Evolutionary conservation across 176 grass and related monocot genomes (phyloP), one percentile per base, ranked within the genome.

Genomic region (Ananas comosus): DNA sequence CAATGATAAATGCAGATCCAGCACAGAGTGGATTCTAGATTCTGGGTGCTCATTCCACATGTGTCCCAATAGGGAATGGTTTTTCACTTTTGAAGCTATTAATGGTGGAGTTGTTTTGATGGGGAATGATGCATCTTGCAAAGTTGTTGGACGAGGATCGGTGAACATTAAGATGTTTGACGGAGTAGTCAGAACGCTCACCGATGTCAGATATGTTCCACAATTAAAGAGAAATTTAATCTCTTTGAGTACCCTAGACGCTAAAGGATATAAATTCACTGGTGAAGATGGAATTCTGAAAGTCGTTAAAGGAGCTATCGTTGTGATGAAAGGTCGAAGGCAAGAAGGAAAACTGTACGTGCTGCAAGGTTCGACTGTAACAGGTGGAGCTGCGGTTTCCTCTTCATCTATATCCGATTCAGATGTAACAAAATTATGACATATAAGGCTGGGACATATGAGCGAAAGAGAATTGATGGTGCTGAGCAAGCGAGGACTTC

Each of bases 141-240:
- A 67, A 4, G 56, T 76, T 4, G 29, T 66, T 47, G 12, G 11
- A 3, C 56, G 69, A 66, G 59, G 59, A 11, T 17, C 12, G 0
- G 3, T 74, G 23, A 13, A 63, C 6, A 73, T 83, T 5, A 72
- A 64, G 64, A 74, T 73, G 9, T 14, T 13, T 69, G 70, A 83
- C 29, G 21, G 63, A 0, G 33, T 69, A 0, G 48, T 53, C 3
- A 49, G 48, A 13, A 69, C 52, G 5, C 69, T 79, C 7, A 49
- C 22, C 16, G 4, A 77, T 21, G 67, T 82, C 9, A 11, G 50
- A 11, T 58, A 57, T 16, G 5, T 67, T 33, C 51, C 2, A 11
- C 0, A 13, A 13, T 4, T 75, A 42, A 64, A 2, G 1, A 81
- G 50, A 4, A 81, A 70, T 14, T 48, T 81, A 0, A 70, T 81